Base-by-base conservation (phyloP, 306 rosid genomes). In the Castanopsis chinensis region DNA sequence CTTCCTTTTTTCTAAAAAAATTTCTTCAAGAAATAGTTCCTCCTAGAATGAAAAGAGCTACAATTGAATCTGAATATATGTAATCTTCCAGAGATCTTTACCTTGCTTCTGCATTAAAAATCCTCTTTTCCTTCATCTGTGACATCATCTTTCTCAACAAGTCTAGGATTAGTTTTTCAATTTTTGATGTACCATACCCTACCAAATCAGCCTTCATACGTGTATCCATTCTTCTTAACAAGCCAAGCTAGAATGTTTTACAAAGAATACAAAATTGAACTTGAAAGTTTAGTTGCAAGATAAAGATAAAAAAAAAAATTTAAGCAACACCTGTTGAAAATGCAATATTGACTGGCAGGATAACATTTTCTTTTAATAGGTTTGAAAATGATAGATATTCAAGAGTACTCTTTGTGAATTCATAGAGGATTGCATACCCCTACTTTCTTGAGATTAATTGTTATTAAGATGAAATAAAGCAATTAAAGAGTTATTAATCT, bases 221-320 rank as follows among this genome's bases (percentile, higher is more conserved):
- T 3, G 98, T 89, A 80, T 91, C 97, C 99, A 95, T 93, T 84
- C 98, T 90, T 74, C 98, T 89, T 87, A 95, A 81, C 56, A 95
- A 82, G 8, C 99, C 97, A 14, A 93, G 76, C 99, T 97, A 95
- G 73, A 95, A 91, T 25, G 93, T 84, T 76, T 91, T 63, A 55
- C 90, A 93, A n/a, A n/a, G n/a, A n/a, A n/a, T n/a, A n/a, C n/a
- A n/a, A n/a, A n/a, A n/a, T n/a, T n/a, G n/a, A n/a, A n/a, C n/a
- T n/a, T n/a, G n/a, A n/a, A n/a, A n/a, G n/a, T n/a, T n/a, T n/a
- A n/a, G n/a, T n/a, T n/a, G n/a, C n/a, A n/a, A n/a, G n/a, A n/a
- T n/a, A n/a, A n/a, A n/a, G n/a, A n/a, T n/a, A n/a, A n/a, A n/a
- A n/a, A n/a, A n/a, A n/a, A n/a, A n/a, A n/a, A n/a, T n/a, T n/a